phyloP scores from a whole-genome alignment of 257 asterid genomes.

The Nicotiana tabacum region DNA sequence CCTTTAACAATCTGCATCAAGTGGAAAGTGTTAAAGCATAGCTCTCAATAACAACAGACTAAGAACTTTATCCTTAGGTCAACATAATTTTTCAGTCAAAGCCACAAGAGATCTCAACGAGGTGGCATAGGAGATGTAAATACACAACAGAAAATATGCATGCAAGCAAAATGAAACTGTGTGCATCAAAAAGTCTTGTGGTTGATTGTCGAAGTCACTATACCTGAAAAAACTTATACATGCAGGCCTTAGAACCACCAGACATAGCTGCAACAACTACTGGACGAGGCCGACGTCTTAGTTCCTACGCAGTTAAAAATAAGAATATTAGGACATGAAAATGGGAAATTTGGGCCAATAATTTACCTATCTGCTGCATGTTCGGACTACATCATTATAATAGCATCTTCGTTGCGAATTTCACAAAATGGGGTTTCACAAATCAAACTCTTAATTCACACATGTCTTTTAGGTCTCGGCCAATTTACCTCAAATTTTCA shows the following conservation, averaged over 20 bases:
- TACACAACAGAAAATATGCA: not conserved
- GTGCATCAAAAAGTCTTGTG: not conserved
- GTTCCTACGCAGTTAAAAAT: constrained; percentile 43
- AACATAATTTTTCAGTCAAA: not conserved
- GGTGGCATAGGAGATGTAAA: not conserved
- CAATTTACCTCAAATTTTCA: not conserved
- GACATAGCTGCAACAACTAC: constrained; percentile 65
- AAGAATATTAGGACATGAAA: constrained; percentile 6
- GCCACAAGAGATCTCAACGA: constrained; percentile 2
- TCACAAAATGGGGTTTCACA: not conserved
- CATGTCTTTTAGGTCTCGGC: not conserved
- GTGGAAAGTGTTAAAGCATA: not conserved
- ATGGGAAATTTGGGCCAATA: constrained; percentile 2
- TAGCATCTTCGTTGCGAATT: not conserved
- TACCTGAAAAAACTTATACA: constrained; percentile 92
- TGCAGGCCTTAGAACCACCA: constrained; percentile 94
- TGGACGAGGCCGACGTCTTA: constrained; percentile 61
- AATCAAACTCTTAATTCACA: not conserved
- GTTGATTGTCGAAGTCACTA: constrained; percentile 6
- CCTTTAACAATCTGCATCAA: constrained; percentile 73
- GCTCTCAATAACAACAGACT: not conserved
- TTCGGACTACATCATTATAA: not conserved
- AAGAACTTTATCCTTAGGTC: not conserved
- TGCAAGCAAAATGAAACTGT: not conserved
- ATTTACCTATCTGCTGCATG: not conserved